phyloP scores from a whole-genome alignment of 73 alveolate species.

The Paramecium sexaurelia region DNA sequence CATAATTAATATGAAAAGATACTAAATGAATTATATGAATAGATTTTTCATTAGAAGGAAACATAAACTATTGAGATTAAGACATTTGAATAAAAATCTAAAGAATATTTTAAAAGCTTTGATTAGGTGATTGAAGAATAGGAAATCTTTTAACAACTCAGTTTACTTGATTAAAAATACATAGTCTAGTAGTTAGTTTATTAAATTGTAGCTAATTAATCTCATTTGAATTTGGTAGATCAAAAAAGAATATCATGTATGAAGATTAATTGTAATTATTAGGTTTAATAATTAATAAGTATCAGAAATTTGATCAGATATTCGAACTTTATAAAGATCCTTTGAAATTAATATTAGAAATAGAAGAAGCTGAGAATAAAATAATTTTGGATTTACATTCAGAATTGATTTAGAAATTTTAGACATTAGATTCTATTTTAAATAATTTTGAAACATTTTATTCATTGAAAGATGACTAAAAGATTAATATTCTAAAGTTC shows the following conservation, averaged over 20 bases:
- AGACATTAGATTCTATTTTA: background rate
- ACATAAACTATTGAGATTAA: background rate
- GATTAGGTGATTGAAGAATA: background rate
- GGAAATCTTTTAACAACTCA: background rate
- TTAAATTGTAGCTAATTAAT: background rate
- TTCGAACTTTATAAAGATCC: background rate
- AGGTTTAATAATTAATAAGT: background rate
- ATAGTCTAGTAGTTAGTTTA: background rate
- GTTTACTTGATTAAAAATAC: background rate
- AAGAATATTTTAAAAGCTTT: background rate
- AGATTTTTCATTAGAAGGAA: background rate
- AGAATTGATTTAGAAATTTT: background rate
- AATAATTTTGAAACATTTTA: background rate
- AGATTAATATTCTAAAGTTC: background rate
- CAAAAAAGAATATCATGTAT: background rate
- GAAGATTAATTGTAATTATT: background rate
- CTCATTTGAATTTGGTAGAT: background rate
- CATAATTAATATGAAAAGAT: background rate
- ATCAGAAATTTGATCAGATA: background rate
- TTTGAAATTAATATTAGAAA: background rate
- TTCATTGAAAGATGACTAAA: background rate
- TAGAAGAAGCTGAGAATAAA: background rate
- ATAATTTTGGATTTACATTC: background rate
- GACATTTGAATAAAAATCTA: background rate
- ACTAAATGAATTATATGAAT: background rate